These are phyloP conservation scores for Phytophthora tentaculata DNA, from an alignment of 352 stramenopile genomes.

Conservation along the genomic window DNA sequence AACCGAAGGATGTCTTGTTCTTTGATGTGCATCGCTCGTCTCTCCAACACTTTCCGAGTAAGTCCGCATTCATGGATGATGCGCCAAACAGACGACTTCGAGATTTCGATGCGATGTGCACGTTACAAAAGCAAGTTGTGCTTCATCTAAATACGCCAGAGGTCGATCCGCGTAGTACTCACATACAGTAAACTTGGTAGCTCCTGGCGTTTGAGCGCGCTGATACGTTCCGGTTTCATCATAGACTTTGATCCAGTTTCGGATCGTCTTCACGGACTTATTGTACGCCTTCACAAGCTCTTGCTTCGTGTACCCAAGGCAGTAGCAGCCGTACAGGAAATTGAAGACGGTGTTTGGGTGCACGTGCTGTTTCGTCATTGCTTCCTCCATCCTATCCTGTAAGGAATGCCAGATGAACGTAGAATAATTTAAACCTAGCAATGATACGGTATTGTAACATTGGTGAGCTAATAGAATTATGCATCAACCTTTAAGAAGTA, in stretches of 20 bases:
- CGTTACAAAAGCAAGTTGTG: background rate
- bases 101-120: background rate
- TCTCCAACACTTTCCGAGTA: background rate
- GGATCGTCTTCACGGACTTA: background rate
- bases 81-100: background rate
- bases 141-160: background rate
- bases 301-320: background rate
- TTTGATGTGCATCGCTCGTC: background rate
- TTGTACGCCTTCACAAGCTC: background rate
- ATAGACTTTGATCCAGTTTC: background rate
- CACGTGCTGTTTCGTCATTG: background rate
- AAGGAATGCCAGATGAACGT: no score
- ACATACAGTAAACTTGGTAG: background rate
- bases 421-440: no score
- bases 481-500: no score
- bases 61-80: background rate
- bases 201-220: background rate
- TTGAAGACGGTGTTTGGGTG: background rate
- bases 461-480: no score
- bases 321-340: background rate
- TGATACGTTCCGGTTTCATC: background rate
- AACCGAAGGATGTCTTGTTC: background rate
- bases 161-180: background rate
- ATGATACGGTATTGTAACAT: no score
- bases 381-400: background rate